phyloP scores from a whole-genome alignment of 495 filamentous ascomycete genomes.

The Wilcoxina mikolae region DNA sequence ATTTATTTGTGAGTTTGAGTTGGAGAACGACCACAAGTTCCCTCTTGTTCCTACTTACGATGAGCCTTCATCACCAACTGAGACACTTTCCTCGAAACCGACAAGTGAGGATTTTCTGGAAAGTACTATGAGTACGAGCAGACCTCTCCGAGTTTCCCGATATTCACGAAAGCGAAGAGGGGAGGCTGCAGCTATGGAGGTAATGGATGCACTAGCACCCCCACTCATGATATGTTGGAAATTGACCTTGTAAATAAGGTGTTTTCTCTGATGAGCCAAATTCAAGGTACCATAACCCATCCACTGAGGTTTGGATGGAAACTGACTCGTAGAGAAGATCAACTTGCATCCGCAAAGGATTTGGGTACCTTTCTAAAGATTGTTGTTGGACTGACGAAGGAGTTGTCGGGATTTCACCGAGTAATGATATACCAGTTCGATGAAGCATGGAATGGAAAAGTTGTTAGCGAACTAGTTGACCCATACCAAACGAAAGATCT shows the following conservation, averaged over 20 bases:
- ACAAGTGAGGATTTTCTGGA: slow-evolving; percentile 57
- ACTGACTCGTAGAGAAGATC: slow-evolving; percentile 33
- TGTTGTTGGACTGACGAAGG: slow-evolving; percentile 64
- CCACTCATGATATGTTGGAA: not conserved
- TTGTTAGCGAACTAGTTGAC: slow-evolving; percentile 80
- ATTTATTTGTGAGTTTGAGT: slow-evolving; percentile 82
- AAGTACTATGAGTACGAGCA: slow-evolving; percentile 57
- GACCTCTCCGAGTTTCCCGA: slow-evolving; percentile 64
- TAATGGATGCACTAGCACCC: slow-evolving; percentile 25
- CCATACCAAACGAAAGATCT: slow-evolving; percentile 65
- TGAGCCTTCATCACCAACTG: slow-evolving; percentile 45
- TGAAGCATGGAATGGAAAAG: slow-evolving; percentile 61
- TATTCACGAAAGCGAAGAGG: slow-evolving; percentile 61
- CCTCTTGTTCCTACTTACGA: slow-evolving; percentile 50
- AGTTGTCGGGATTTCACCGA: slow-evolving; percentile 82
- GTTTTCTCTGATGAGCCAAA: slow-evolving; percentile 81
- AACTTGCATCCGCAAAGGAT: slow-evolving; percentile 52
- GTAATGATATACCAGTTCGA: slow-evolving; percentile 95
- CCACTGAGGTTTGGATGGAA: not conserved
- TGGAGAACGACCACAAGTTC: slow-evolving; percentile 62
- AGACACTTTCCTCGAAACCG: slow-evolving; percentile 56
- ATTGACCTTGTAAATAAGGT: not conserved
- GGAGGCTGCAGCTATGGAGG: slow-evolving; percentile 82
- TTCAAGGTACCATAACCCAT: slow-evolving; percentile 34
- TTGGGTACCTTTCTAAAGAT: slow-evolving; percentile 57